Base-by-base conservation (phyloP, 1,284 basidiomycete species). In the Puccinia novopanici region DNA sequence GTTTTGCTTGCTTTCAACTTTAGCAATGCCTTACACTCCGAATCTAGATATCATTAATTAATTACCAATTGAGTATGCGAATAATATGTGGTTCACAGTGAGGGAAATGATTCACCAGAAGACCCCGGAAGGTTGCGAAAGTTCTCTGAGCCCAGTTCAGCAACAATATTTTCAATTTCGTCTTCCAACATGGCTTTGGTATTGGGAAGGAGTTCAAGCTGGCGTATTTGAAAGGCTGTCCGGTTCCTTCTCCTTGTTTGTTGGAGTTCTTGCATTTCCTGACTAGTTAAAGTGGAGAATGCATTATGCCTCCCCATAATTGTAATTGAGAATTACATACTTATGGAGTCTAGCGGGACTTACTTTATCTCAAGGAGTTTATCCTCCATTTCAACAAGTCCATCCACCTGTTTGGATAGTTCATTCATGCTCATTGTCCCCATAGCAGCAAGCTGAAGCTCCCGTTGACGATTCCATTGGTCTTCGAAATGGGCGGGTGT, bases 161-260 rank as follows among this genome's bases (percentile, higher is more conserved):
- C 42, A 68, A 68, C 27, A 5, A 50, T 50, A 27, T 27, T 68
- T 15, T 68, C 67, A 13, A 68, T 68, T n/a, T 68, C 15, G n/a
- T 24, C 8, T 50, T 68, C 67, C n/a, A 68, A 34, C 17, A 50
- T 27, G 2, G 10, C 37, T 17, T 59, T 4, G 3, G 40, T 42
- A 24, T 74, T 37, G 3, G 54, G 54, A 10, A 42, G 72, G 24
- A 12, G 19, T 24, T 74, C 34, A 34, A 57, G 19, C 1, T 57
- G n/a, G 5, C 40, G 13, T 9, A 19, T 57, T 57, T 55, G 37
- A 42, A 34, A 0, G 3, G 13, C 17, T 5, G 48, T 57, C 19
- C 54, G 40, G 9, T 40, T 24, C 59, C 72, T 27, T 42, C 30
- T 24, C 19, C 54, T 40, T 19, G 27, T 34, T 5, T 27, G 27